Evolutionary conservation across 2,329 filamentous ascomycete species (phyloP).

Genomic region (Stenocarpella maydis): DNA sequence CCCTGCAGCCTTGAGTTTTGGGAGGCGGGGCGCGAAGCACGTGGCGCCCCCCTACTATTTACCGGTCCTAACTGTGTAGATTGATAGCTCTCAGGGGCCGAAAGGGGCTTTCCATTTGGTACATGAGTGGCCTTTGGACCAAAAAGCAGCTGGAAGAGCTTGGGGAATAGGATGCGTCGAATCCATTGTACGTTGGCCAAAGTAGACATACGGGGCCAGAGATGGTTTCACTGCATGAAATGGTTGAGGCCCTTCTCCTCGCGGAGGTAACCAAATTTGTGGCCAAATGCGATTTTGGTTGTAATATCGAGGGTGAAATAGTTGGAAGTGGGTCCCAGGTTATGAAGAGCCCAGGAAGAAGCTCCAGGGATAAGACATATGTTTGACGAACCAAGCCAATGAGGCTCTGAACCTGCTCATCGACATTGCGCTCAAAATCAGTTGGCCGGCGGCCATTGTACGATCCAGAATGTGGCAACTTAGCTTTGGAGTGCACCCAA

Average conservation of each 20-base stretch:
- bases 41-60: no score
- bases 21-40: no score
- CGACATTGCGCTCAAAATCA: conserved; percentile 19
- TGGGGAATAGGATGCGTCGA: conserved; percentile 50
- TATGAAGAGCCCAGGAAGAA: conserved; percentile 45
- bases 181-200: conserved; percentile 54
- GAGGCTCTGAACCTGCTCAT: conserved; percentile 22
- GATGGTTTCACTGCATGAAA: conserved; percentile 49
- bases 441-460: conserved; percentile 25
- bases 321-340: conserved; percentile 52
- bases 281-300: conserved; percentile 53
- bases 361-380: not conserved
- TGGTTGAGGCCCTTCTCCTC: conserved; percentile 51
- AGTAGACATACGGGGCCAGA: conserved; percentile 49
- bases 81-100: no score
- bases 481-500: conserved; percentile 41
- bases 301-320: conserved; percentile 60
- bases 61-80: no score
- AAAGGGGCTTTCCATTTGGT: no score
- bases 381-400: not conserved
- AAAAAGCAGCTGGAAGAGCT: conserved; percentile 38
- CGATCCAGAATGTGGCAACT: conserved; percentile 29
- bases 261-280: conserved; percentile 52
- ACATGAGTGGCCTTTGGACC: conserved; percentile 18
- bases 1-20: no score